A percentile compares a stretch with the other conserved stretches of the same genome.
These are phyloP conservation scores for Mortierella antarctica DNA, from an alignment of 192 early-diverging fungal species.

Conservation along the genomic window DNA sequence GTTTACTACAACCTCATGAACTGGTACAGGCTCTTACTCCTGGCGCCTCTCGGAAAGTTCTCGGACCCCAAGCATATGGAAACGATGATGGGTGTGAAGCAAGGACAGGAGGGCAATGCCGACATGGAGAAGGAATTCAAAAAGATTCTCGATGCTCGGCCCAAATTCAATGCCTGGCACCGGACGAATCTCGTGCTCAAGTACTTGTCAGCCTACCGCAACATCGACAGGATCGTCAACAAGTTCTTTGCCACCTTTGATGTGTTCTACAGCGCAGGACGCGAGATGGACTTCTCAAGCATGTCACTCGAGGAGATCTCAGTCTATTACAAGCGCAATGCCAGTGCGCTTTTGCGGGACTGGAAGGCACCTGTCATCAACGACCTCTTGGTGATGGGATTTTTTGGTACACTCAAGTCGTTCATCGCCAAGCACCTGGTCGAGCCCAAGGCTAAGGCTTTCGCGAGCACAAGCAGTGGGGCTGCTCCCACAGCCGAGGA, in stretches of 20 bases:
- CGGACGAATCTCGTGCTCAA: conserved; percentile 31
- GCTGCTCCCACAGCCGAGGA: conserved; percentile 28
- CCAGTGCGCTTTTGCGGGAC: conserved; percentile 33
- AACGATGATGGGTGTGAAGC: conserved; percentile 56
- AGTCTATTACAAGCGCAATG: conserved; percentile 33
- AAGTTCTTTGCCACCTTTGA: conserved; percentile 48
- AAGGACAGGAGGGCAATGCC: conserved; percentile 46
- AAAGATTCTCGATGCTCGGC: conserved; percentile 33
- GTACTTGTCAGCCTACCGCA: conserved; percentile 47
- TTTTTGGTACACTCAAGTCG: conserved; percentile 52
- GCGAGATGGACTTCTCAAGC: conserved; percentile 40
- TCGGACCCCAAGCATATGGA: conserved; percentile 54
- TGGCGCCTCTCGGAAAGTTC: conserved; percentile 47
- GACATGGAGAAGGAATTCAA: conserved; percentile 53
- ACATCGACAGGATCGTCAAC: conserved; percentile 48
- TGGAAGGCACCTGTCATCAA: conserved; percentile 52
- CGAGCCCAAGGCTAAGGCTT: conserved; percentile 21
- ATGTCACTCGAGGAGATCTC: conserved; percentile 47
- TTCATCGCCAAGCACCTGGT: conserved; percentile 51
- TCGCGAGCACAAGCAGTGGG: neutral
- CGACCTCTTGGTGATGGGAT: conserved; percentile 47
- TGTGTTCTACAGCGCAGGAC: conserved; percentile 38
- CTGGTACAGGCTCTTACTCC: conserved; percentile 46
- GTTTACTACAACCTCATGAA: conserved; percentile 55
- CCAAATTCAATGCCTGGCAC: conserved; percentile 47